Conservation (phyloP, 306 rosid species). For the Rosa persica region DNA sequence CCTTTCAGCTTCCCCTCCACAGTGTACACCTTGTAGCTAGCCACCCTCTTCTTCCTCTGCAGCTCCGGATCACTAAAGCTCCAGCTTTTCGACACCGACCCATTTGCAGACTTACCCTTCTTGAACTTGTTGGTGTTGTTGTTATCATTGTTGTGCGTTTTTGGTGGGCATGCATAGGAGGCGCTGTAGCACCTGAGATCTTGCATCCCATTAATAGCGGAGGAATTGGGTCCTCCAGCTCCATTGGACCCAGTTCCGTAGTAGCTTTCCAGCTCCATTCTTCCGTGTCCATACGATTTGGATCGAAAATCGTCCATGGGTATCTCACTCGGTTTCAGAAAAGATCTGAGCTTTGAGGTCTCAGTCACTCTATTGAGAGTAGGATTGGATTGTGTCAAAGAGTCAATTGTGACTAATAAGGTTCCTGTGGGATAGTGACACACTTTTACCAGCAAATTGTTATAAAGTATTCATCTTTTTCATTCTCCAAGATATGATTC, state of each 20-base stretch:
- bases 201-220: slow-evolving; percentile 47
- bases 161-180: slow-evolving; percentile 62
- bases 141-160: slow-evolving; percentile 41
- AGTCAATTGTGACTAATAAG: not conserved
- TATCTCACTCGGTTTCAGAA: not conserved
- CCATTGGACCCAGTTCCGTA: slow-evolving; percentile 18
- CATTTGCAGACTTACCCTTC: slow-evolving; percentile 76
- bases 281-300: slow-evolving; percentile 65
- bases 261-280: slow-evolving; percentile 64
- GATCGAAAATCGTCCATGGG: slow-evolving; percentile 60
- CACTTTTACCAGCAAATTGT: not conserved
- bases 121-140: slow-evolving; percentile 43
- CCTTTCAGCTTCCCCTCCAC: slow-evolving; percentile 94
- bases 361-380: not conserved
- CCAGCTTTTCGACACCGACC: slow-evolving; percentile 63
- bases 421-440: not conserved
- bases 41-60: slow-evolving; percentile 92
- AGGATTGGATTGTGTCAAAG: not conserved
- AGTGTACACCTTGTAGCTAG: slow-evolving; percentile 83
- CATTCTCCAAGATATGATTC: not conserved
- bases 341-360: not conserved
- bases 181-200: slow-evolving; percentile 85
- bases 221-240: slow-evolving; percentile 11
- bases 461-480: not conserved
- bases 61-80: slow-evolving; percentile 81